phyloP scores from a whole-genome alignment of 225 moss, liverwort and hornwort genomes.

The Marchantia paleacea region DNA sequence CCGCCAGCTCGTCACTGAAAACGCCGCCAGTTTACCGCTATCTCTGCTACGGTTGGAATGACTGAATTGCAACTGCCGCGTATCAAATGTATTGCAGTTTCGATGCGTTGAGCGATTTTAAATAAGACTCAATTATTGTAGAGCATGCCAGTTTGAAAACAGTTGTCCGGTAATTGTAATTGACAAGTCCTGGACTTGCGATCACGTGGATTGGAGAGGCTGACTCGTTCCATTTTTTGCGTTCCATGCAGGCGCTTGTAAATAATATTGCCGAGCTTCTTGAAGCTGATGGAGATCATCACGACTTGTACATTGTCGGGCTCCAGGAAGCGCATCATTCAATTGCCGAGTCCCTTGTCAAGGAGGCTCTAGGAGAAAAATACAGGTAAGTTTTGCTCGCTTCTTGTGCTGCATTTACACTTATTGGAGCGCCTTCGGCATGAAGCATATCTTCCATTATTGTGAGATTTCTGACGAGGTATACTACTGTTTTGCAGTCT shows the following conservation, averaged over 20 bases:
- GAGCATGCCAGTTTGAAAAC: no score
- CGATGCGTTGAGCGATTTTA: no score
- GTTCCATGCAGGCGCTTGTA: constrained; percentile 52
- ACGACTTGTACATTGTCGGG: constrained; percentile 73
- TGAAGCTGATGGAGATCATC: constrained; percentile 52
- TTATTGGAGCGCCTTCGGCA: no score
- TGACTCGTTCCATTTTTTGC: not conserved
- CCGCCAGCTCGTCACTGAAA: no score
- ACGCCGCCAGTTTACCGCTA: no score
- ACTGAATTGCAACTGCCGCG: no score
- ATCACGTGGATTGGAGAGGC: not conserved
- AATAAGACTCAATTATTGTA: no score
- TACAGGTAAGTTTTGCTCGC: constrained; percentile 46
- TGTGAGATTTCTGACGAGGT: not conserved
- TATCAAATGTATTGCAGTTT: no score
- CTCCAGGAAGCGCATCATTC: constrained; percentile 76
- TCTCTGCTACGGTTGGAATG: no score
- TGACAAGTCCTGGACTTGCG: not conserved
- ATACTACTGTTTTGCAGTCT: constrained; percentile 39
- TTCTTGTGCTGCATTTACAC: not conserved
- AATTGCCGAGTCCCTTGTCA: constrained; percentile 48
- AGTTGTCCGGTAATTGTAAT: not conserved
- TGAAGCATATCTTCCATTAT: not conserved
- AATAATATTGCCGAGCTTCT: constrained; percentile 59
- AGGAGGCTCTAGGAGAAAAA: constrained; percentile 59